These are phyloP conservation scores for Vaccinium corymbosum DNA, from an alignment of 148 eudicot genomes.

Conservation along the genomic window DNA sequence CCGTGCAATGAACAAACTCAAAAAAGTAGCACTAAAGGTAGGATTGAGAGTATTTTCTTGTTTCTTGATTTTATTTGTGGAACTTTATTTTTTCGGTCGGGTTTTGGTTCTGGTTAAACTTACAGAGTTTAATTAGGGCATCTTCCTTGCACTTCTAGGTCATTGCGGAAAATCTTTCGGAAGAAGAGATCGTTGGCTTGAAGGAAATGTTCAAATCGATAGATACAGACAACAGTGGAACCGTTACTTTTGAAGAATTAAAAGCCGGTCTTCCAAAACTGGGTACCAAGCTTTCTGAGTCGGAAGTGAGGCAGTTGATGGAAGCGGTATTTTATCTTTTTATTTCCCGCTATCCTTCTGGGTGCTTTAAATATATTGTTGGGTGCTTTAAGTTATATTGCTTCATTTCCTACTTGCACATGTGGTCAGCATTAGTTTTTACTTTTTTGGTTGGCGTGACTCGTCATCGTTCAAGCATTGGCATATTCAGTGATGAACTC, in stretches of 20 bases:
- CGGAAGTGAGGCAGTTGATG: slow-evolving; percentile 92
- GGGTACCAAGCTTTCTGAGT: slow-evolving; percentile 82
- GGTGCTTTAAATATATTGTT: background rate
- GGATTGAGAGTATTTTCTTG: slow-evolving; percentile 17
- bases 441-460: background rate
- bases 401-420: background rate
- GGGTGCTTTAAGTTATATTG: background rate
- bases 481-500: background rate
- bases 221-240: slow-evolving; percentile 89
- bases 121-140: slow-evolving; percentile 3
- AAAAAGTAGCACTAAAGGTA: slow-evolving; percentile 91
- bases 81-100: background rate
- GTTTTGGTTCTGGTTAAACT: slow-evolving; percentile 14
- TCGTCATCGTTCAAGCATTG: background rate
- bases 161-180: slow-evolving; percentile 93
- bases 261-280: slow-evolving; percentile 88
- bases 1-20: slow-evolving; percentile 98
- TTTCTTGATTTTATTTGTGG: background rate
- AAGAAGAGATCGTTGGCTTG: slow-evolving; percentile 93
- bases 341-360: background rate
- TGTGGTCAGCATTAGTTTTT: background rate
- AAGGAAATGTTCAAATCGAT: slow-evolving; percentile 97
- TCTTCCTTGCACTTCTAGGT: slow-evolving; percentile 44
- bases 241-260: slow-evolving; percentile 86
- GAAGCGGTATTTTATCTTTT: slow-evolving; percentile 65